These are phyloP conservation scores for Echeveria elegans DNA, from an alignment of 164 flowering plant genomes.

Conservation along the genomic window DNA sequence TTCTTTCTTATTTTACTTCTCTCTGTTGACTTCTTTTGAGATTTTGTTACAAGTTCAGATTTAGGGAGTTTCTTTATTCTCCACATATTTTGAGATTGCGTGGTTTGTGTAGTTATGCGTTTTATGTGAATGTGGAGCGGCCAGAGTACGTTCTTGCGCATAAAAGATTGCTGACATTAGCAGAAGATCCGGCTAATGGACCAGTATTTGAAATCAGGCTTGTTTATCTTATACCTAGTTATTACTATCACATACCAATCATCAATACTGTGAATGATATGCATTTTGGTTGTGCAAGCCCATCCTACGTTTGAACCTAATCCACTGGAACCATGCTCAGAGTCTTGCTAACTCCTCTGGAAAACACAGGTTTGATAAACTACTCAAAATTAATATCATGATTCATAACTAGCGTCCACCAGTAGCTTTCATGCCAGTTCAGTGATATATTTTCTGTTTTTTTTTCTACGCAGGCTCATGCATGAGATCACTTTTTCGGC, in stretches of 20 bases:
- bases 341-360: too few species aligned
- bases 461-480: slow-evolving; percentile 38
- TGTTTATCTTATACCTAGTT: too few species aligned
- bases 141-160: slow-evolving; percentile 92
- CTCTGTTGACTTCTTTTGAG: background rate
- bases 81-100: background rate
- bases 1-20: too few species aligned
- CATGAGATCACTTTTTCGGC: slow-evolving; percentile 67
- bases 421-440: too few species aligned
- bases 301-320: slow-evolving; percentile 25
- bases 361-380: slow-evolving; percentile 41
- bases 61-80: too few species aligned
- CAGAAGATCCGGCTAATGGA: slow-evolving; percentile 58
- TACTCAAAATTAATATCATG: background rate
- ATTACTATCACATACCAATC: too few species aligned
- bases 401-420: too few species aligned
- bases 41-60: too few species aligned
- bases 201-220: slow-evolving; percentile 76
- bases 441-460: background rate
- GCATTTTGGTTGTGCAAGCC: slow-evolving; percentile 28
- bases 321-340: slow-evolving; percentile 30
- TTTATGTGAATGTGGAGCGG: slow-evolving; percentile 93
- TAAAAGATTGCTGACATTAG: slow-evolving; percentile 61
- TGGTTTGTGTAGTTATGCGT: slow-evolving; percentile 49
- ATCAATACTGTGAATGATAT: background rate